phyloP scores from a whole-genome alignment of 768 basidiomycete species.

The Boletus rex-veris region DNA sequence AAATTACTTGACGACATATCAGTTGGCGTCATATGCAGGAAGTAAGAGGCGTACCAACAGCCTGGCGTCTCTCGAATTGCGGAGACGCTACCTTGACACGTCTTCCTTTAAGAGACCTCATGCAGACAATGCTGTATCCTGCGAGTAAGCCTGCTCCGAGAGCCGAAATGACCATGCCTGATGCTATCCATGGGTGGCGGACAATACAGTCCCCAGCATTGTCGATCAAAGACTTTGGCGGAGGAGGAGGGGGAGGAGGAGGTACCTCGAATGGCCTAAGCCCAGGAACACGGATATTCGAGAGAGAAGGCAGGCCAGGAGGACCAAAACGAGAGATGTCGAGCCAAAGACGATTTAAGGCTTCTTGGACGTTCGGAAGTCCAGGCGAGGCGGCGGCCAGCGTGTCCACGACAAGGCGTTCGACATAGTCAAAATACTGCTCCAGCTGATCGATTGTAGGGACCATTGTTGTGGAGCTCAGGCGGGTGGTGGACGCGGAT shows the following conservation, averaged over 20 bases:
- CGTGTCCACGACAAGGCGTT: slow-evolving; percentile 57
- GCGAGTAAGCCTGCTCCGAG: slow-evolving; percentile 61
- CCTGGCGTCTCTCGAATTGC: slow-evolving; percentile 43
- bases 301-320: slow-evolving; percentile 38
- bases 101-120: slow-evolving; percentile 22
- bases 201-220: slow-evolving; percentile 49
- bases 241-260: slow-evolving; percentile 54
- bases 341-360: slow-evolving; percentile 65
- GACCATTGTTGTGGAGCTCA: slow-evolving; percentile 21
- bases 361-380: slow-evolving; percentile 62
- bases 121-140: slow-evolving; percentile 43
- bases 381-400: slow-evolving; percentile 54
- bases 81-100: slow-evolving; percentile 24
- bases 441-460: slow-evolving; percentile 64
- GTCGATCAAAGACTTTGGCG: slow-evolving; percentile 45
- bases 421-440: slow-evolving; percentile 63
- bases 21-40: background rate
- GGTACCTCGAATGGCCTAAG: slow-evolving; percentile 74
- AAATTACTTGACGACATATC: slow-evolving; percentile 50
- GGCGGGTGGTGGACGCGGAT: background rate
- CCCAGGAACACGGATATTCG: slow-evolving; percentile 56
- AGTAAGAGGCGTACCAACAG: slow-evolving; percentile 36
- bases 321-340: slow-evolving; percentile 83
- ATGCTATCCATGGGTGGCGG: slow-evolving; percentile 59
- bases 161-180: slow-evolving; percentile 51